Conservation (phyloP, 768 basidiomycete species). For the Leccinum imitatum region DNA sequence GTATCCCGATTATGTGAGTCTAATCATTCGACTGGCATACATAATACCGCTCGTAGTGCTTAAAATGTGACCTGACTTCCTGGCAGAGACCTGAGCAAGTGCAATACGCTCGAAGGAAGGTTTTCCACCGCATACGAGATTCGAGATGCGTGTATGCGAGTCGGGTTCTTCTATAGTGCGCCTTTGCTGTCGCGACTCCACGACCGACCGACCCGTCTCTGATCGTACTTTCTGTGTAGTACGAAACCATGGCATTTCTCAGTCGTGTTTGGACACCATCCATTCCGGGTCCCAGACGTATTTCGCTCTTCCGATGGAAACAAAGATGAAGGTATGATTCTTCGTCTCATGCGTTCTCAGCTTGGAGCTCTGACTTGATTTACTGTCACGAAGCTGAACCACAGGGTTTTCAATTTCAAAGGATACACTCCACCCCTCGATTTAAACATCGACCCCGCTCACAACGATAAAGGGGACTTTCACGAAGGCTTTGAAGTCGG, state of each 20-base stretch:
- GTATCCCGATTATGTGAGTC: constrained; percentile 31
- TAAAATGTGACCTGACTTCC: not conserved
- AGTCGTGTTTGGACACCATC: constrained; percentile 44
- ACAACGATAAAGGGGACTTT: constrained; percentile 72
- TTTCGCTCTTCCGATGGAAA: constrained; percentile 61
- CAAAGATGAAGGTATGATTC: constrained; percentile 61
- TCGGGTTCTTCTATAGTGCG: constrained; percentile 84
- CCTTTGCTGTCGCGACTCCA: not conserved
- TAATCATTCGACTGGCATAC: not conserved
- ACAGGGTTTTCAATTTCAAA: constrained; percentile 70
- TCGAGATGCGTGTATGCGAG: constrained; percentile 73
- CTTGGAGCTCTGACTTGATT: not conserved
- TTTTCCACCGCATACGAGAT: constrained; percentile 54
- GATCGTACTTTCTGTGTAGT: constrained; percentile 42
- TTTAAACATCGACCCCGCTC: constrained; percentile 67
- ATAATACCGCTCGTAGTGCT: not conserved
- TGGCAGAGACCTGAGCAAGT: constrained; percentile 22
- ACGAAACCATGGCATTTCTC: constrained; percentile 71
- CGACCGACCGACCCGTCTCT: not conserved
- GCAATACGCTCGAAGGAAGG: constrained; percentile 31
- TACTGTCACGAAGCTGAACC: constrained; percentile 52
- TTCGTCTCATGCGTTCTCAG: not conserved
- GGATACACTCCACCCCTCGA: constrained; percentile 73
- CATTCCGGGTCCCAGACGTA: constrained; percentile 53
- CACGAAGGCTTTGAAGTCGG: constrained; percentile 92